Conservation (phyloP, 2,329 filamentous ascomycete species). For the Dothideomycetes sp. region DNA sequence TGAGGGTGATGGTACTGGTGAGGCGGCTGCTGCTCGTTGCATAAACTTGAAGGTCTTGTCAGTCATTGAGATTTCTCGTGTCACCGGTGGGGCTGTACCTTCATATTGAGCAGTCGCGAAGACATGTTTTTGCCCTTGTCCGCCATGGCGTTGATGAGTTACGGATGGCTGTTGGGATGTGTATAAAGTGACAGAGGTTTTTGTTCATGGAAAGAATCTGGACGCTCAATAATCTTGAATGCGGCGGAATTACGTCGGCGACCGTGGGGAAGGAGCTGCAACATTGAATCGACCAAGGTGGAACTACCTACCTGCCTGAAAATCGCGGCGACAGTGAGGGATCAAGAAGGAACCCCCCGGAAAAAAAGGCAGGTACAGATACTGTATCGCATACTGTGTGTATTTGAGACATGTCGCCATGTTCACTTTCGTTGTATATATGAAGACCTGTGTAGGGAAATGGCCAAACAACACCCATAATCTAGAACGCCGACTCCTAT, state of each 20-base stretch:
- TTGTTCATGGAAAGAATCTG: conserved; percentile 8
- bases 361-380: too few species aligned
- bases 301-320: too few species aligned
- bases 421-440: too few species aligned
- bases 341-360: too few species aligned
- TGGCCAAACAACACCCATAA: too few species aligned
- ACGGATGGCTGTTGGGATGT: background rate
- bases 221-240: background rate
- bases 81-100: background rate
- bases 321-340: too few species aligned
- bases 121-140: conserved; percentile 14
- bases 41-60: conserved; percentile 9
- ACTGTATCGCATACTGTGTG: too few species aligned
- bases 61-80: background rate
- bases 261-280: too few species aligned
- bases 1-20: conserved; percentile 1
- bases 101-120: conserved; percentile 13
- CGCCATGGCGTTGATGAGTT: conserved; percentile 1
- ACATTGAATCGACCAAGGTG: too few species aligned
- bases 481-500: conserved; percentile 11
- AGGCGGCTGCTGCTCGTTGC: conserved; percentile 13
- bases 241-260: background rate
- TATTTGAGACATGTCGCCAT: too few species aligned
- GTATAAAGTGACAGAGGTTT: too few species aligned
- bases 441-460: too few species aligned